Evolutionary conservation across 2,329 filamentous ascomycete species (phyloP).

Genomic region (Pseudopithomyces maydicus): DNA sequence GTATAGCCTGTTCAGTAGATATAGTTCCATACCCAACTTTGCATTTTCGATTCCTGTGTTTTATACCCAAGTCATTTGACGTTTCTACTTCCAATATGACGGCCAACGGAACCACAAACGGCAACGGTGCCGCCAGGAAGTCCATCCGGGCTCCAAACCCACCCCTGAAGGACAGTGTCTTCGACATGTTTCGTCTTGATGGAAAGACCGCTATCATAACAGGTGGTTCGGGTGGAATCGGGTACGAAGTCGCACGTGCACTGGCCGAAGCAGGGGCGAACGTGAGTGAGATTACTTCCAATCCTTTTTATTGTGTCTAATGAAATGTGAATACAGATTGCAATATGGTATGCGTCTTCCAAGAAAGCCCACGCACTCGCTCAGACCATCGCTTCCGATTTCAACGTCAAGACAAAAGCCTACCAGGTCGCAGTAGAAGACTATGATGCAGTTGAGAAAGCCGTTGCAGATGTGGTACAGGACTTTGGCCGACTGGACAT

Average conservation of each 20-base stretch:
- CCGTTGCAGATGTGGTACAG: constrained; percentile 68
- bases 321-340: neutral
- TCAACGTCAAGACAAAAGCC: constrained; percentile 7
- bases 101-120: constrained; percentile 2
- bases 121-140: neutral
- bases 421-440: constrained; percentile 8
- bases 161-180: constrained; percentile 9
- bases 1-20: no score
- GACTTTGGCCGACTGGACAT: constrained; percentile 73
- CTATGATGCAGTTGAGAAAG: constrained; percentile 65
- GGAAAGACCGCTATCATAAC: constrained; percentile 10
- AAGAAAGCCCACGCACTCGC: constrained; percentile 53
- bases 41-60: neutral
- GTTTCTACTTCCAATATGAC: neutral
- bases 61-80: neutral
- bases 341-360: constrained; percentile 44
- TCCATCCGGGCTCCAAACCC: constrained; percentile 8
- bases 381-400: constrained; percentile 69
- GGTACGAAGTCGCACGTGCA: constrained; percentile 79
- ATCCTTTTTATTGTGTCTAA: neutral
- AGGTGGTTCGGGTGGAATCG: constrained; percentile 68
- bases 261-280: constrained; percentile 72
- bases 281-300: neutral
- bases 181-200: constrained; percentile 11
- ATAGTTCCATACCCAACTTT: no score